Evolutionary conservation across 2,329 filamentous ascomycete genomes (phyloP), one percentile per base, ranked within the genome.

Genomic region (Clonostachys solani): DNA sequence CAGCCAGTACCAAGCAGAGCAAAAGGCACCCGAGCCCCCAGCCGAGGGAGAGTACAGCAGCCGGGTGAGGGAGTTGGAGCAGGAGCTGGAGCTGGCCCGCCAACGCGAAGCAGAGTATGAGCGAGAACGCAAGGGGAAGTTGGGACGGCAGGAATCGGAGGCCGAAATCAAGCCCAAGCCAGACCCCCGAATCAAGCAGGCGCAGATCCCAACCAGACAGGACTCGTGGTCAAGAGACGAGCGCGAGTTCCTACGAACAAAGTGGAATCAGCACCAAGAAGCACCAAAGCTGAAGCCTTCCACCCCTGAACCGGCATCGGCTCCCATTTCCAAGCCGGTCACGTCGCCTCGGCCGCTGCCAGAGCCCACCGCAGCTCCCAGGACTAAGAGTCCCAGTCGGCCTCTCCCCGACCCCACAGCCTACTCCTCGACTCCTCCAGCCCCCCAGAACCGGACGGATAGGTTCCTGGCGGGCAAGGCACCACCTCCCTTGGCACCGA

Each of bases 1-100:
- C 44, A 92, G 88, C 60, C 87, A 96, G 61, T 95, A 96, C 62
- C 86, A 89, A 62, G 83, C 85, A 17, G 84, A 89, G 54, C 83
- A 60, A 64, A 74, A 51, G 58, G 56, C 62, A 67, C 49, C 60
- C 60, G 58, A 49, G 23, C 54, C 57, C 35, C 52, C 60, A 17
- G 65, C 61, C 23, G 65, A 63, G 60, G 42, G 65, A 19, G 56
- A 63, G 16, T 77, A 92, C 63, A 81, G 75, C 52, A 79, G 76
- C 52, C 83, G 91, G 38, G 84, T 96, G 52, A 80, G 80, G 56
- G 86, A 96, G 61, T 75, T 97, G 6, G 92, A 97, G 67, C 75
- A 80, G 68, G 73, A 89, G 74, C 63, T 83, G 17, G 75, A 87
- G 71, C 54, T 78, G 60, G 74, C 83, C 53, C 72, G 85, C 57